Percentiles rank a stretch among this genome's conserved stretches.
Conservation (phyloP, 495 filamentous ascomycete species). For the Penicillium verhagenii region DNA sequence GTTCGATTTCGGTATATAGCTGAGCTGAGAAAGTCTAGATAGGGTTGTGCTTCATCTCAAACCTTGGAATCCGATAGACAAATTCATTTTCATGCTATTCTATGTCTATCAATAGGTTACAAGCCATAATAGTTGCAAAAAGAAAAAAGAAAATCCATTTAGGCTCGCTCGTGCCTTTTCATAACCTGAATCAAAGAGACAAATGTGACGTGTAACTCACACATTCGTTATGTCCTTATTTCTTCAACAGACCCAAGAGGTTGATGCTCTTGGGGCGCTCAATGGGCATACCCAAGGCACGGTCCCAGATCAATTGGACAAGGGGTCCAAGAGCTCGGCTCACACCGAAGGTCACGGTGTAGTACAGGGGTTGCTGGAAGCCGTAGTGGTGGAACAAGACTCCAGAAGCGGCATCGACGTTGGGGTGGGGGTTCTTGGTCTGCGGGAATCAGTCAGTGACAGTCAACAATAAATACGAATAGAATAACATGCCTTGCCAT, state of each 20-base stretch:
- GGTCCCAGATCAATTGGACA: constrained; percentile 94
- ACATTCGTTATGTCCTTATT: constrained; percentile 18
- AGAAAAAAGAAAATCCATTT: constrained; percentile 1
- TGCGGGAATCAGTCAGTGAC: constrained; percentile 22
- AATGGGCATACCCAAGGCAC: constrained; percentile 92
- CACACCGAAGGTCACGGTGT: constrained; percentile 96
- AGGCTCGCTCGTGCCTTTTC: background rate
- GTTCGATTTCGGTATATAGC: no score
- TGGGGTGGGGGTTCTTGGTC: constrained; percentile 98
- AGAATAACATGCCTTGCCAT: constrained; percentile 67
- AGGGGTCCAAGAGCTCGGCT: constrained; percentile 87
- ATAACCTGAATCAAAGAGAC: background rate
- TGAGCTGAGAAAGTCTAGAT: no score
- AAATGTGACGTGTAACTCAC: background rate
- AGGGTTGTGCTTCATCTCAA: no score
- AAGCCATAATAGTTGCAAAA: background rate
- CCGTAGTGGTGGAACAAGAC: constrained; percentile 97
- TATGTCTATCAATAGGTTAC: background rate
- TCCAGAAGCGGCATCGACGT: constrained; percentile 88
- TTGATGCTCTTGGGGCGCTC: constrained; percentile 98
- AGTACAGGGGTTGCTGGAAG: constrained; percentile 95
- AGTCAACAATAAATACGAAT: background rate
- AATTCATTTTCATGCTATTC: background rate
- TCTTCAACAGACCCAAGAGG: constrained; percentile 73
- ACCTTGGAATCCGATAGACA: background rate